These are phyloP conservation scores for Dicorynia guianensis DNA, from an alignment of 306 rosid species.

Conservation along the genomic window DNA sequence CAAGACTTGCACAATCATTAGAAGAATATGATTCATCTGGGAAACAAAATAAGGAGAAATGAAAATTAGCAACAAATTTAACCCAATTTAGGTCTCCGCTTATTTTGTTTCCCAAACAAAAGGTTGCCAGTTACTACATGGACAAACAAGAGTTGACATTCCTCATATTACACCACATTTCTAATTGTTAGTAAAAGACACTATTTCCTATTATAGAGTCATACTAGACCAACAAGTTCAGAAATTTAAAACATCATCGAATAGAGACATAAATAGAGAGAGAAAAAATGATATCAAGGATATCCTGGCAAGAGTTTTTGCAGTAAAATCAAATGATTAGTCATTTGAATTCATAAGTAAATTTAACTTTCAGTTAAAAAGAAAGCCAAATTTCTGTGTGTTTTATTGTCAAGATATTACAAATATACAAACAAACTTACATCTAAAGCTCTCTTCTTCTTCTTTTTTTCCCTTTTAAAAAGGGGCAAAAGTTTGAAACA, in stretches of 20 bases:
- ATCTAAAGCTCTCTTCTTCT: slow-evolving; percentile 9
- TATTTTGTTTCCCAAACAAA: too few relatives aligned
- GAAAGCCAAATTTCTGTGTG: background rate
- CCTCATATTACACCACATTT: too few relatives aligned
- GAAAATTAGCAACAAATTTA: background rate
- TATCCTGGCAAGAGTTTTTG: background rate
- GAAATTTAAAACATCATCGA: background rate
- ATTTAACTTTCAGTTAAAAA: background rate
- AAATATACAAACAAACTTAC: slow-evolving; percentile 6
- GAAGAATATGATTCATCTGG: too few relatives aligned
- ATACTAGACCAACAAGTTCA: background rate
- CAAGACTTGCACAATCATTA: background rate
- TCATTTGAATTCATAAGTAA: background rate
- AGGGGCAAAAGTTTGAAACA: too few relatives aligned
- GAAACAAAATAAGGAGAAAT: too few relatives aligned
- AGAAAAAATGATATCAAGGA: background rate
- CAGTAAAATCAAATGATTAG: background rate
- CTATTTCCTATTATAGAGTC: background rate
- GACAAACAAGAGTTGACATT: too few relatives aligned
- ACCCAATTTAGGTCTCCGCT: background rate
- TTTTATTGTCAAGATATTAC: background rate
- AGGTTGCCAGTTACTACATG: too few relatives aligned
- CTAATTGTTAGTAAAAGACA: background rate
- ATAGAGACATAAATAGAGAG: background rate
- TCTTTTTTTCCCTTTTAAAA: too few relatives aligned